phyloP scores from a whole-genome alignment of 2,329 filamentous ascomycete species.

The Arthroderma sp. region DNA sequence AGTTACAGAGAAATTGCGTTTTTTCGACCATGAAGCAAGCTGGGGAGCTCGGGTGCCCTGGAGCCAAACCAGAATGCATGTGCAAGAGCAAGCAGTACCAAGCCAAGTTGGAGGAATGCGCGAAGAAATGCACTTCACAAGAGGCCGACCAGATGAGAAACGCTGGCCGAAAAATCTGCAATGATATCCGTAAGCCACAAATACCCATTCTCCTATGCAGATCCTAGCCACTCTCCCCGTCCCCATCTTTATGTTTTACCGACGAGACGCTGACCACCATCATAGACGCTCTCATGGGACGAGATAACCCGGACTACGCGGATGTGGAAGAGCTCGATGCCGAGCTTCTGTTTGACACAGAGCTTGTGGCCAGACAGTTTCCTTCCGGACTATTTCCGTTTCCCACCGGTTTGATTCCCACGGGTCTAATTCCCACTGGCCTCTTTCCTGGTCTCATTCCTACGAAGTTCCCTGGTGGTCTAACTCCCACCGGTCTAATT shows the following conservation, averaged over 20 bases:
- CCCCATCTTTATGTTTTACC: slow-evolving; percentile 18
- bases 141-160: slow-evolving; percentile 4
- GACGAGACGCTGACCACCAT: slow-evolving; percentile 28
- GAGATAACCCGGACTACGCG: slow-evolving; percentile 24
- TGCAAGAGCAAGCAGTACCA: slow-evolving; percentile 8
- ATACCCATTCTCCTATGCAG: slow-evolving; percentile 29
- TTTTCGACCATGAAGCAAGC: slow-evolving; percentile 3
- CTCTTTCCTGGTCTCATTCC: neutral
- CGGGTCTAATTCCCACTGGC: too few relatives aligned
- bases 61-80: slow-evolving; percentile 6
- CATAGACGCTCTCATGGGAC: slow-evolving; percentile 32
- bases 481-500: neutral
- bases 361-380: too few relatives aligned
- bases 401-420: too few relatives aligned
- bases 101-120: slow-evolving; percentile 2
- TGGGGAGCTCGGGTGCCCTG: slow-evolving; percentile 3
- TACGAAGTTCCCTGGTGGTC: neutral
- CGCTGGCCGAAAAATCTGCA: slow-evolving; percentile 7
- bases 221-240: slow-evolving; percentile 31
- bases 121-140: slow-evolving; percentile 3
- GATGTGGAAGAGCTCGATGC: too few relatives aligned
- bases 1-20: slow-evolving; percentile 7
- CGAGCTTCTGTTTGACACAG: too few relatives aligned
- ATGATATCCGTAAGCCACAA: slow-evolving; percentile 19
- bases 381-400: too few relatives aligned